Evolutionary conservation across 2,329 filamentous ascomycete genomes (phyloP), one percentile per base, ranked within the genome.

Genomic region (Colletotrichum noveboracense): DNA sequence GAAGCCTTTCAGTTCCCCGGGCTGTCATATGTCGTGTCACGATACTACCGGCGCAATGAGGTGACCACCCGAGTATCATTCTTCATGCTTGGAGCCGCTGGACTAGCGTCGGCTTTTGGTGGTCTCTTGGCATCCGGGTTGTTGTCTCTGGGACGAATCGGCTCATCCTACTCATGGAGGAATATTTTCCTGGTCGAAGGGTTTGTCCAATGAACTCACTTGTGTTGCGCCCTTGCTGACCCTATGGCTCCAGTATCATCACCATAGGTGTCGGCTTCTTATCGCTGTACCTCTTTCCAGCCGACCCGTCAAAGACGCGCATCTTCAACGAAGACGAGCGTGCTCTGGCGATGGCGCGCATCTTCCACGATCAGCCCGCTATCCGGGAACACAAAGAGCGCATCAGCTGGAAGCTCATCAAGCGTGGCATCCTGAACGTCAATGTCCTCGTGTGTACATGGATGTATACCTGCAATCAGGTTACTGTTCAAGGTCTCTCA

Each of bases 1-100:
- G 92, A 94, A 80, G 91, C 92, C 0, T 92, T 92, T 10, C 90
- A 93, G 87, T 80, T 93, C 52, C 92, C 92, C 0, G 91, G 92
- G 0, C 92, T 93, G n/a, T 91, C 91, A 0, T 94, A 94, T 78
- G 94, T 93, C 75, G 82, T 93, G 60, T 91, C 88, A 0, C 84
- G 91, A 56, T 94, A 91, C 91, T 94, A 94, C 74, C 85, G 91
- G 5, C 86, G 91, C 18, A 88, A 86, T 32, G 92, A 94, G 80
- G 85, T 88, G 48, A 87, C 89, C 78, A 84, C 93, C 80, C 88
- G 92, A 0, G 83, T 94, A 1, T 90, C 91, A 0, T 83, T 93
- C 4, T 94, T 93, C 80, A 91, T 94, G 66, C 90, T 93, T 34
- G 85, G 84, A 26, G 92, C 92, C 86, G 91, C 92, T 0, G 90